These are phyloP conservation scores for Suhomyces tanzawaensis DNA, from an alignment of 805 yeast species.

Conservation along the genomic window DNA sequence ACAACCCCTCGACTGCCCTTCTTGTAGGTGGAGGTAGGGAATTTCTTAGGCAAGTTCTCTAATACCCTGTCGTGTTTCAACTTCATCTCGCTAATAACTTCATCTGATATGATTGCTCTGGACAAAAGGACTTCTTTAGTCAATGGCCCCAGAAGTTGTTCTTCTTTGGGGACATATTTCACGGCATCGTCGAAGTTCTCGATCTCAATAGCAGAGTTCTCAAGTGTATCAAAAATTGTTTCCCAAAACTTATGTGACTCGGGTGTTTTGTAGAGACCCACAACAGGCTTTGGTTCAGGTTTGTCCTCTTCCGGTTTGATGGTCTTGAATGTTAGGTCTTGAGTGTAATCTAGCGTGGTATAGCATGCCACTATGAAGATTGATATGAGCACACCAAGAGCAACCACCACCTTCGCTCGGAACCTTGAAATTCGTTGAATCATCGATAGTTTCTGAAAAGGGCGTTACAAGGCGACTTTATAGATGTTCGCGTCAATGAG, in stretches of 20 bases:
- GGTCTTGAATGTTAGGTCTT: too few relatives aligned
- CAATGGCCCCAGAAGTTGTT: constrained; percentile 16
- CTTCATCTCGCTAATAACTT: constrained; percentile 20
- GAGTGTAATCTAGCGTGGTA: too few relatives aligned
- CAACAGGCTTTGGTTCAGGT: constrained; percentile 10
- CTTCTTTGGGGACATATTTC: constrained; percentile 18
- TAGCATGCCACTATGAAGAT: too few relatives aligned
- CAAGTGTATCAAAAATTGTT: constrained; percentile 22
- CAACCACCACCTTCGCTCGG: too few relatives aligned
- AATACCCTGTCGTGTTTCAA: constrained; percentile 21
- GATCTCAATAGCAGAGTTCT: constrained; percentile 14
- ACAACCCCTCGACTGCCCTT: constrained; percentile 30
- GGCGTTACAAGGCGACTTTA: too few relatives aligned
- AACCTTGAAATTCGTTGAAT: too few relatives aligned
- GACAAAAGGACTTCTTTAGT: constrained; percentile 26
- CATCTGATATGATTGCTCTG: constrained; percentile 24
- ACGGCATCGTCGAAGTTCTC: constrained; percentile 18
- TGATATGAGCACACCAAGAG: too few relatives aligned
- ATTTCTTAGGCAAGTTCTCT: constrained; percentile 19
- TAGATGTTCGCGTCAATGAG: too few relatives aligned
- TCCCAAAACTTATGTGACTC: constrained; percentile 29
- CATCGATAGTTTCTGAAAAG: too few relatives aligned
- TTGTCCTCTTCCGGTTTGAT: too few relatives aligned
- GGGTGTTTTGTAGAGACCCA: constrained; percentile 8
- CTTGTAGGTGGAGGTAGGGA: constrained; percentile 17